Percentiles rank a stretch among this genome's conserved stretches.
These are phyloP conservation scores for Pseudogymnoascus sp. DNA, from an alignment of 2,329 filamentous ascomycete genomes.

Conservation along the genomic window DNA sequence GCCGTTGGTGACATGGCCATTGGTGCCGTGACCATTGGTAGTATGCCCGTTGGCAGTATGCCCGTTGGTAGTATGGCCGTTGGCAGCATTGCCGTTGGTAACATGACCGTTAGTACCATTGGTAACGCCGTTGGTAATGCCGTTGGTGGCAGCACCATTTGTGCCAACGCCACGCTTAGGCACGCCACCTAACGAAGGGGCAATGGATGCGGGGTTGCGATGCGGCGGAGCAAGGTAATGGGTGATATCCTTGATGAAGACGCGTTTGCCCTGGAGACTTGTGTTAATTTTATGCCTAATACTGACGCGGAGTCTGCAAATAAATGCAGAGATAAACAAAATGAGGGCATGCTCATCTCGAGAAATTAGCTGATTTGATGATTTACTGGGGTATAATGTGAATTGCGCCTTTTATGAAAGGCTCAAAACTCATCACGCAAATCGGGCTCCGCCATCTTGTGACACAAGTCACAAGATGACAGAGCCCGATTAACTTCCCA, in stretches of 20 bases:
- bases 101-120: neutral
- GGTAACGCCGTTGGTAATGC: slow-evolving; percentile 20
- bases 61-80: slow-evolving; percentile 27
- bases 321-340: neutral
- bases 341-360: slow-evolving; percentile 1
- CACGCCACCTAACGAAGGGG: slow-evolving; percentile 59
- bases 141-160: slow-evolving; percentile 23
- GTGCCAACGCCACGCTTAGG: slow-evolving; percentile 31
- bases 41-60: slow-evolving; percentile 27
- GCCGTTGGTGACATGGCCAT: slow-evolving; percentile 26
- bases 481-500: neutral
- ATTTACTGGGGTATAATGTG: neutral
- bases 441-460: neutral
- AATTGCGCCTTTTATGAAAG: neutral
- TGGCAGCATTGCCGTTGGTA: slow-evolving; percentile 25
- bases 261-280: slow-evolving; percentile 66
- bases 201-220: slow-evolving; percentile 60
- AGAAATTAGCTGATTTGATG: neutral
- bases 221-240: slow-evolving; percentile 82
- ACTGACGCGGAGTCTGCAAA: slow-evolving; percentile 13
- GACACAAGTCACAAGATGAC: neutral
- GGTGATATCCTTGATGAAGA: slow-evolving; percentile 98
- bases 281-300: slow-evolving; percentile 35
- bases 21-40: slow-evolving; percentile 24
- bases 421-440: slow-evolving; percentile 1